Conservation (phyloP, 129 eudicot genomes). For the Escallonia herrerae region DNA sequence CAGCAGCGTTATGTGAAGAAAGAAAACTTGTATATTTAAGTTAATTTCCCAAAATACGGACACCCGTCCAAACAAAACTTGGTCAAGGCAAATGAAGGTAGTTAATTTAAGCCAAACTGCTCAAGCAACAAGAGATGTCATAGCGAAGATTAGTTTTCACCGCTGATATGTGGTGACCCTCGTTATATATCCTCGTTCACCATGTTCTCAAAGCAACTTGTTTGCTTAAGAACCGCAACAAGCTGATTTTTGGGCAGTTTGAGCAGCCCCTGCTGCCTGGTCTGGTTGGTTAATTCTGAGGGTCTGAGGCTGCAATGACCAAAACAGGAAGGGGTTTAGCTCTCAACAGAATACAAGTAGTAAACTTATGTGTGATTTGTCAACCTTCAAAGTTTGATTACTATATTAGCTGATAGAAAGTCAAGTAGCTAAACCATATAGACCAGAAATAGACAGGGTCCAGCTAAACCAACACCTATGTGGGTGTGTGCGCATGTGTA, state of each 20-base stretch:
- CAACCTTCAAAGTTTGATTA: no score
- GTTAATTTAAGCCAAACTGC: background rate
- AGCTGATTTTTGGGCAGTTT: slow-evolving; percentile 47
- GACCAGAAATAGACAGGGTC: no score
- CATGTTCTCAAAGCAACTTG: slow-evolving; percentile 19
- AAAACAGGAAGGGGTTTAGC: background rate
- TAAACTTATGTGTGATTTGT: no score
- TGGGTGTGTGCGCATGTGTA: no score
- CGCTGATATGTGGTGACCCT: slow-evolving; percentile 17
- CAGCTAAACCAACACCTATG: no score
- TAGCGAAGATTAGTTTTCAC: slow-evolving; percentile 10
- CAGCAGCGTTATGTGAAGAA: no score
- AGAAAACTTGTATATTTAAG: slow-evolving; percentile 15
- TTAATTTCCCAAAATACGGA: slow-evolving; percentile 19
- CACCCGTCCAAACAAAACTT: slow-evolving; percentile 28
- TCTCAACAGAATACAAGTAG: no score
- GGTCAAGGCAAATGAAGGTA: slow-evolving; percentile 24
- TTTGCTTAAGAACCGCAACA: slow-evolving; percentile 59
- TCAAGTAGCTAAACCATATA: no score
- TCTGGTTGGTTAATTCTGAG: slow-evolving; percentile 59
- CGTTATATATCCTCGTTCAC: background rate
- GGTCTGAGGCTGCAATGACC: slow-evolving; percentile 55
- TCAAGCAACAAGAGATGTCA: slow-evolving; percentile 5
- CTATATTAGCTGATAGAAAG: no score
- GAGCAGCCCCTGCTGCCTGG: slow-evolving; percentile 49